Base-by-base conservation (phyloP, 257 asterid genomes). In the Fraxinus americana region DNA sequence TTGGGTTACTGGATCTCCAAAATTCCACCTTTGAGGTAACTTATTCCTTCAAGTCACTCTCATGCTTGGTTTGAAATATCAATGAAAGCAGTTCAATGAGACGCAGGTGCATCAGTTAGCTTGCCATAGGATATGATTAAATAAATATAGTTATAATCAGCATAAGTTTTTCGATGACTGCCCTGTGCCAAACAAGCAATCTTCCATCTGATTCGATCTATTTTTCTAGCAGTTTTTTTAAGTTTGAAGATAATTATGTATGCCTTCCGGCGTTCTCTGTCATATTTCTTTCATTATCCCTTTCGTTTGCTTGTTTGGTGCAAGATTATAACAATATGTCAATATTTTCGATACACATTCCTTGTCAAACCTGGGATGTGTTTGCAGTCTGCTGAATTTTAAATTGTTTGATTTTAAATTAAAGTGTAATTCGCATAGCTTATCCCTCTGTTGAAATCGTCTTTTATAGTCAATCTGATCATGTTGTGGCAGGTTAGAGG, bases 1-100 rank as follows among this genome's bases (percentile, higher is more conserved):
- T 77, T 93, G 87, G 99, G 99, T 43, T 96, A 96, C 81, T 93
- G 98, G 98, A 79, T 93, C 85, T 74, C 92, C 81, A 96, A 85
- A 81, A 76, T 96, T 73, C 97, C 83, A 72, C 84, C 86, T 70
- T 81, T 91, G n/a, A 88, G 97, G 99, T 90, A 90, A 84, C 86
- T 32, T 74, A 38, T 75, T 70, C 71, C 63, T 23, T 75, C 29
- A 12, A 45, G 45, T 45, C 50, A 43, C 35, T 67, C 67, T 83
- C 67, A 67, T 61, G 32, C 12, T 67, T 59, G 67, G 75, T 14
- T 23, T 27, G 25, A 78, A 34, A 41, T 41, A 14, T 41, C 14
- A 2, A 41, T 10, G 0, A 41, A 41, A 41, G 13, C 48, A 41
- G 48, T 41, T 9, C 12, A 9, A 41, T 9, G 48, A 41, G 13